Percentiles rank a stretch among this genome's conserved stretches.
phyloP scores from a whole-genome alignment of 1,284 basidiomycete species.

The Pascua guehoae region DNA sequence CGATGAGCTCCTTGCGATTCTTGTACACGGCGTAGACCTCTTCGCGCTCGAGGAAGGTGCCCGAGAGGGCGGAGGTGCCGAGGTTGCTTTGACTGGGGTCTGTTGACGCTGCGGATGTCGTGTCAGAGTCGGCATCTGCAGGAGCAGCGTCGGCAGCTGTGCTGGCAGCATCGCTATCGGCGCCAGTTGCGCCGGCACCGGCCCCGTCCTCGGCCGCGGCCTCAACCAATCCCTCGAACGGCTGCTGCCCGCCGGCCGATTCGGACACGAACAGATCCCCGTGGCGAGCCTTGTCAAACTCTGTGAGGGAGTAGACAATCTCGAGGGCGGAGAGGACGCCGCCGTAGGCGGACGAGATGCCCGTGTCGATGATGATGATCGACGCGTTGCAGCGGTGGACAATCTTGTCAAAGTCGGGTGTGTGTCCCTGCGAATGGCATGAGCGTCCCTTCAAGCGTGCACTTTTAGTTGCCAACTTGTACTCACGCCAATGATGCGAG shows the following conservation, averaged over 20 bases:
- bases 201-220: no score
- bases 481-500: constrained; percentile 70
- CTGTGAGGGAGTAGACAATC: constrained; percentile 68
- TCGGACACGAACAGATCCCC: no score
- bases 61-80: no score
- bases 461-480: neutral
- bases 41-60: constrained; percentile 67
- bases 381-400: constrained; percentile 77
- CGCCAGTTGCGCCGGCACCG: no score
- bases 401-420: constrained; percentile 80
- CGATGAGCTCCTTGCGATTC: constrained; percentile 35
- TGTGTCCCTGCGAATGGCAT: constrained; percentile 61
- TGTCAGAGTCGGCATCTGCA: neutral
- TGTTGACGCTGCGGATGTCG: neutral
- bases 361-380: constrained; percentile 86
- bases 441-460: neutral
- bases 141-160: no score
- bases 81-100: neutral
- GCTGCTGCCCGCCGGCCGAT: neutral
- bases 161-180: no score
- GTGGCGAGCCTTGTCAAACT: neutral
- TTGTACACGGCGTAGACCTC: constrained; percentile 71
- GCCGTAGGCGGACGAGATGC: constrained; percentile 91
- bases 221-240: neutral
- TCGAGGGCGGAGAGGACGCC: constrained; percentile 81